Conservation (phyloP, 495 filamentous ascomycete species). For the Terfezia claveryi region DNA sequence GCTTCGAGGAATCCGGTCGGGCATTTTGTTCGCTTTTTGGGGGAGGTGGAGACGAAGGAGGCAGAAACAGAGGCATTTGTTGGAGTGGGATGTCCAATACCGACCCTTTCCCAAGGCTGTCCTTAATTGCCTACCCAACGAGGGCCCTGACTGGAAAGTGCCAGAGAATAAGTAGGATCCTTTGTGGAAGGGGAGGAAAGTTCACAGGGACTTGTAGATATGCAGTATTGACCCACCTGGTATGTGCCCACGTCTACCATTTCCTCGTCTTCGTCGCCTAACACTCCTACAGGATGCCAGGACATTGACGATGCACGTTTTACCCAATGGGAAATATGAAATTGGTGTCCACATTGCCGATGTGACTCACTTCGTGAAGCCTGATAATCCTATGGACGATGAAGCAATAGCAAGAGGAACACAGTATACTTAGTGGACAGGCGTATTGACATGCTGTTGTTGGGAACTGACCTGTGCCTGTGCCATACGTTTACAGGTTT, state of each 20-base stretch:
- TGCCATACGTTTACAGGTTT: conserved; percentile 91
- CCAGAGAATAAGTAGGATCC: conserved; percentile 51
- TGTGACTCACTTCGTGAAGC: conserved; percentile 94
- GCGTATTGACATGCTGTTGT: conserved; percentile 96
- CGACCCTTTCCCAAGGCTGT: conserved; percentile 90
- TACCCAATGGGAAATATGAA: conserved; percentile 88
- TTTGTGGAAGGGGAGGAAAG: conserved; percentile 64
- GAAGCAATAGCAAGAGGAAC: conserved; percentile 87
- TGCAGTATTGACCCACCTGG: conserved; percentile 91
- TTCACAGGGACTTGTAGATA: conserved; percentile 66
- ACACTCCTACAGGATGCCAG: conserved; percentile 37
- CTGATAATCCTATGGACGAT: conserved; percentile 87
- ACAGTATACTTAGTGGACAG: conserved; percentile 97
- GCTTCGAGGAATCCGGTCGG: conserved; percentile 80
- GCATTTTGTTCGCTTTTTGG: conserved; percentile 81
- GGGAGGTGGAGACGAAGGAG: conserved; percentile 81
- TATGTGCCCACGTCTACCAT: background rate
- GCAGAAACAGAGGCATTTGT: conserved; percentile 91
- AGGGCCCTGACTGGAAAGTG: conserved; percentile 89
- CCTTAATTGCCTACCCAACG: conserved; percentile 69
- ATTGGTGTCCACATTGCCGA: conserved; percentile 98
- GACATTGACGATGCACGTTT: conserved; percentile 85
- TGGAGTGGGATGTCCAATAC: conserved; percentile 96
- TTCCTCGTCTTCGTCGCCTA: background rate
- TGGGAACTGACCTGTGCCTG: conserved; percentile 86